Conservation (phyloP, 257 asterid genomes). For the Solanum piurae region DNA sequence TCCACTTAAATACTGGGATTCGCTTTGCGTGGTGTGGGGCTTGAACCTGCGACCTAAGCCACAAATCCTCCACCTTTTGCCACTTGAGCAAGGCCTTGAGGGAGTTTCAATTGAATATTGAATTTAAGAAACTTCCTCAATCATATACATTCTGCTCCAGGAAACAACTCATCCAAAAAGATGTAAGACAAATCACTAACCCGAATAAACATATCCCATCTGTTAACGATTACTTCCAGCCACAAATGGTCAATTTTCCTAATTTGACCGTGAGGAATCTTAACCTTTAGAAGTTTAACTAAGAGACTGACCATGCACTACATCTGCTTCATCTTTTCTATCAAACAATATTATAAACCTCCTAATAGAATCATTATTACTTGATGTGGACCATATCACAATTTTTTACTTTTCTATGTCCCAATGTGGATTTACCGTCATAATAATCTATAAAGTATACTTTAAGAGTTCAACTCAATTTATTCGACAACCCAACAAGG, state of each 20-base stretch:
- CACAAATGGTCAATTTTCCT: neutral
- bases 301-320: neutral
- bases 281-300: neutral
- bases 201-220: neutral
- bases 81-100: no score
- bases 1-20: no score
- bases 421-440: neutral
- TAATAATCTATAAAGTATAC: neutral
- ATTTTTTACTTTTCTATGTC: neutral
- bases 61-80: no score
- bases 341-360: neutral
- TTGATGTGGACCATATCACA: neutral
- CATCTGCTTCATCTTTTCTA: neutral
- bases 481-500: neutral
- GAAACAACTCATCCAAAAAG: neutral
- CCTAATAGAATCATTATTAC: neutral
- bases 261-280: neutral
- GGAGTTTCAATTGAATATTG: neutral
- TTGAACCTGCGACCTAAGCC: no score
- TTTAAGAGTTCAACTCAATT: neutral
- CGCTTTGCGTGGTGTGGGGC: no score
- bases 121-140: neutral
- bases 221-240: neutral
- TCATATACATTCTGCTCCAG: neutral
- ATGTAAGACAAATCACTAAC: neutral